Evolutionary conservation across 2,329 filamentous ascomycete species (phyloP).

Genomic region (Xylariaceae sp.): DNA sequence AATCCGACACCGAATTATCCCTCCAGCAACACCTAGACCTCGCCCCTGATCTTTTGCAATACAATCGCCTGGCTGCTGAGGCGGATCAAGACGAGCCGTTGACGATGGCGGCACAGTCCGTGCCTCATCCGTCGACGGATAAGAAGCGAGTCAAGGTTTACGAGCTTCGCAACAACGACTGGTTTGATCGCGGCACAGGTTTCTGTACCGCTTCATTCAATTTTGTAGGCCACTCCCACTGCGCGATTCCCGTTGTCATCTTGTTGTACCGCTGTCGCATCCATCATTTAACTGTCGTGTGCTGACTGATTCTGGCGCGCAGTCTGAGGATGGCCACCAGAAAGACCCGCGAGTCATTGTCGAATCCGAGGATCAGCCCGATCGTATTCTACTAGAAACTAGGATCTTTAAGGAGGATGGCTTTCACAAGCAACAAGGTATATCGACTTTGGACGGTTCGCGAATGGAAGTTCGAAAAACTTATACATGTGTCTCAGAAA

Average conservation of each 20-base stretch:
- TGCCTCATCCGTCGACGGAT: constrained; percentile 64
- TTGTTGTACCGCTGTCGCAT: constrained; percentile 1
- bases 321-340: constrained; percentile 55
- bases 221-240: constrained; percentile 52
- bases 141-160: constrained; percentile 94
- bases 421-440: constrained; percentile 97
- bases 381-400: constrained; percentile 80
- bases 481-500: constrained; percentile 55
- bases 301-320: constrained; percentile 10
- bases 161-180: constrained; percentile 97
- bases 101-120: constrained; percentile 67
- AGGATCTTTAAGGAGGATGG: constrained; percentile 90
- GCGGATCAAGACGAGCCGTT: constrained; percentile 52
- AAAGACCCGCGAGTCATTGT: constrained; percentile 88
- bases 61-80: constrained; percentile 45
- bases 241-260: constrained; percentile 4
- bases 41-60: constrained; percentile 47
- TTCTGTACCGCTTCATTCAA: constrained; percentile 80
- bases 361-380: constrained; percentile 87
- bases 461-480: constrained; percentile 1
- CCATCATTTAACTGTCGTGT: constrained; percentile 3
- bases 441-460: constrained; percentile 19
- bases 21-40: constrained; percentile 58
- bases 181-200: constrained; percentile 95
- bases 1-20: constrained; percentile 52